phyloP scores from a whole-genome alignment of 2,329 filamentous ascomycete species.

The Lachnellula suecica region DNA sequence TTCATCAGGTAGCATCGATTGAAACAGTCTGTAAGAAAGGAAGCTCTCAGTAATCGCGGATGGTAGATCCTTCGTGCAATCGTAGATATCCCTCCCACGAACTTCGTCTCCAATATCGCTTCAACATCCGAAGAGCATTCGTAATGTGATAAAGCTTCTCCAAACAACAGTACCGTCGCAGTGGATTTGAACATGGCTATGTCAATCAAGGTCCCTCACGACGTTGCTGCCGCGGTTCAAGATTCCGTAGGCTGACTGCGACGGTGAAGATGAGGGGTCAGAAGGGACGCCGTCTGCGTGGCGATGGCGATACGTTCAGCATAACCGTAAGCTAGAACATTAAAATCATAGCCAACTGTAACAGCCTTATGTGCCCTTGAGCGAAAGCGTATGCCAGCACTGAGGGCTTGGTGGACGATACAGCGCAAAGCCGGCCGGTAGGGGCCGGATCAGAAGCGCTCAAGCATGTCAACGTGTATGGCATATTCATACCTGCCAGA shows the following conservation, averaged over 20 bases:
- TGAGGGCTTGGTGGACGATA: not conserved
- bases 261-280: not conserved
- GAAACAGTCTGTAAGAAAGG: not conserved
- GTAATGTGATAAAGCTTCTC: not conserved
- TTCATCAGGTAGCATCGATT: not conserved
- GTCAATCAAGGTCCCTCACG: not conserved
- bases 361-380: not conserved
- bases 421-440: not conserved
- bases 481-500: not conserved
- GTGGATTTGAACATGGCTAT: no score
- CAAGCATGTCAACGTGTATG: not conserved
- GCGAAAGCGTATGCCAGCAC: not conserved
- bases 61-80: not conserved
- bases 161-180: no score
- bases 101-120: not conserved
- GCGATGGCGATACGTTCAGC: not conserved
- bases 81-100: not conserved
- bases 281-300: no score
- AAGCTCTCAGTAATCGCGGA: not conserved
- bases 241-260: not conserved
- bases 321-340: not conserved
- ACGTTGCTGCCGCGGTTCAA: not conserved
- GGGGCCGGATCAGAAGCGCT: not conserved
- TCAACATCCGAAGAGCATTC: not conserved
- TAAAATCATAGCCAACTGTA: not conserved